Base-by-base conservation (phyloP, 768 basidiomycete genomes). In the Aureoboletus auriporus region DNA sequence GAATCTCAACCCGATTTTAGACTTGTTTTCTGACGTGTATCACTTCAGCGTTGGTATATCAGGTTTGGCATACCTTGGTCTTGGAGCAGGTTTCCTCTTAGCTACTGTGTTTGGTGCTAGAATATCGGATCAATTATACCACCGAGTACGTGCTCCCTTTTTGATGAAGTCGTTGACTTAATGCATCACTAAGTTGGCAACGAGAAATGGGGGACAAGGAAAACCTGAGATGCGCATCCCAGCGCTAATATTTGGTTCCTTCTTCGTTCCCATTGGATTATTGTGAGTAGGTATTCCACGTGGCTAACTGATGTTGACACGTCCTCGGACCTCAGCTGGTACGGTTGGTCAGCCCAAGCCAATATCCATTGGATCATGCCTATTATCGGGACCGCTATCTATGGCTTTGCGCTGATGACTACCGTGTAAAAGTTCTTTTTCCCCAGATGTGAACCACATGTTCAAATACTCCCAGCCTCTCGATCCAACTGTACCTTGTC, bases 161-260 rank as follows among this genome's bases (percentile, higher is more conserved):
- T 13, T 36, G 35, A 5, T 5, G 6, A 33, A 10, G 9, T 28
- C n/a, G 23, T 50, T 37, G 40, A n/a, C 50, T 46, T 41, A 13
- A 38, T 20, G n/a, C 34, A 28, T 12, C 28, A 8, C 36, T 3
- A 34, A 83, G 82, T 59, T 83, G 34, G 70, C 75, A 13, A 65
- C 70, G 5, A 74, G 67, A 53, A 81, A 80, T 45, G 77, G 75
- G n/a, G 87, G 86, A 1, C 72, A 77, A 31, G 82, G 80, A 4
- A 83, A 77, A 50, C 87, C 88, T 0, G 87, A 89, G 62, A 84
- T 81, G 79, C 81, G 87, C 6, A 75, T 89, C 14, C 88, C 88
- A 6, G 75, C 78, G 1, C 72, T 89, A 5, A 77, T 86, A 60
- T 69, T 88, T 56, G 87, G 86, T 11, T 84, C 84, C 1, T 65